Evolutionary conservation across 345 rosid genomes (phyloP), one percentile per base, ranked within the genome.

Genomic region (Streptanthus diversifolius): DNA sequence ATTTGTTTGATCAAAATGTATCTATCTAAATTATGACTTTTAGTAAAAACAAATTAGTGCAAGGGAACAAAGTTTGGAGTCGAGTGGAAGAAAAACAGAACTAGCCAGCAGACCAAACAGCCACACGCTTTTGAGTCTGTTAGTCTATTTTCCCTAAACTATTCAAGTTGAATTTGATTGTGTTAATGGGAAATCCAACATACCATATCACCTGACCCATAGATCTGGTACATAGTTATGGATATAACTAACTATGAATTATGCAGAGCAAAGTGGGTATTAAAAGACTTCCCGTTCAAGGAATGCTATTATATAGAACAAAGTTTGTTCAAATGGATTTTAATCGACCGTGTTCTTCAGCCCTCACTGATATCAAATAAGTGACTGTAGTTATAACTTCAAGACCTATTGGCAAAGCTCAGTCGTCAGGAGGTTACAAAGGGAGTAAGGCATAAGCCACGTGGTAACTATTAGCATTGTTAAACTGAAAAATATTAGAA

Each of bases 1-100:
- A 47, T 25, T 45, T 74, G 52, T 36, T 62, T 65, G 40, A 65
- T 66, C 44, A n/a, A 66, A 74, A 35, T 63, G 55, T 63, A 63
- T 63, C 56, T 36, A 58, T 48, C 1, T 10, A 45, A 57, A 37
- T 47, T 56, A 36, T 57, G 56, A 11, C 29, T 24, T 70, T 4
- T 7, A 37, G 60, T 62, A 37, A 17, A 25, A 27, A 37, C 51
- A 43, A 32, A 57, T n/a, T 44, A 19, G 12, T 4, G 13, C 21
- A 43, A 55, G 11, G 37, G 5, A 5, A 15, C 8, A 36, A 22
- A 35, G 24, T 12, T 45, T 27, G 35, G 33, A 25, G 15, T 49
- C 14, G 10, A 13, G 24, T 33, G 10, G 8, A 9, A 8, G 8
- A 1, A 35, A 35, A 35, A 8, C 39, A 7, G 39, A 35, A 35